Conservation (phyloP, 2,329 filamentous ascomycete genomes). For the Talaromyces pinophilus region DNA sequence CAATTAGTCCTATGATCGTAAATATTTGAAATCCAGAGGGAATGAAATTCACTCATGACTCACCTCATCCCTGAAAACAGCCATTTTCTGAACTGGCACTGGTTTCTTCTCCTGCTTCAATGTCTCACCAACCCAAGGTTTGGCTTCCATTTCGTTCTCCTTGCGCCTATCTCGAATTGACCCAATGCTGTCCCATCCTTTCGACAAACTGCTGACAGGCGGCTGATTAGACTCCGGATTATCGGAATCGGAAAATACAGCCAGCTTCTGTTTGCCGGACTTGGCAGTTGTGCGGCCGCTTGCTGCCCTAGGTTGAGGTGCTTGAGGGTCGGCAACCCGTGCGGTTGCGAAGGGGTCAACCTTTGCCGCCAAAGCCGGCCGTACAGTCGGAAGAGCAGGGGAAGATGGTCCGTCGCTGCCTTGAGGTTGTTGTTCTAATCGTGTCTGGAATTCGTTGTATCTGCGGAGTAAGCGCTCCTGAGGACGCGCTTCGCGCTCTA, state of each 20-base stretch:
- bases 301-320: conserved; percentile 54
- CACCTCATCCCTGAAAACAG: conserved; percentile 95
- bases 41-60: conserved; percentile 52
- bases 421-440: conserved; percentile 68
- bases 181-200: conserved; percentile 91
- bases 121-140: conserved; percentile 90
- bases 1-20: conserved; percentile 97
- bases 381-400: conserved; percentile 78
- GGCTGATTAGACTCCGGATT: conserved; percentile 59
- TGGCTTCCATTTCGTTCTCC: conserved; percentile 83
- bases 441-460: conserved; percentile 85
- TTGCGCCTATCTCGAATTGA: conserved; percentile 86
- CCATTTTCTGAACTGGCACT: conserved; percentile 74
- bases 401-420: conserved; percentile 70
- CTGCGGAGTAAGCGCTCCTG: conserved; percentile 80
- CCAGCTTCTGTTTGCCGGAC: conserved; percentile 75
- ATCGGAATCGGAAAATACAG: conserved; percentile 83
- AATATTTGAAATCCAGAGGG: conserved; percentile 64
- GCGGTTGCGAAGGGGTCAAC: conserved; percentile 72
- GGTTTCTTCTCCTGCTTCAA: conserved; percentile 84
- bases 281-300: conserved; percentile 58
- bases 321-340: conserved; percentile 66
- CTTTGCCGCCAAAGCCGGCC: conserved; percentile 82
- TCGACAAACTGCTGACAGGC: conserved; percentile 56
- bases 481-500: conserved; percentile 84